Evolutionary conservation across 805 yeast genomes (phyloP).

Genomic region (Metschnikowia colocasiae): DNA sequence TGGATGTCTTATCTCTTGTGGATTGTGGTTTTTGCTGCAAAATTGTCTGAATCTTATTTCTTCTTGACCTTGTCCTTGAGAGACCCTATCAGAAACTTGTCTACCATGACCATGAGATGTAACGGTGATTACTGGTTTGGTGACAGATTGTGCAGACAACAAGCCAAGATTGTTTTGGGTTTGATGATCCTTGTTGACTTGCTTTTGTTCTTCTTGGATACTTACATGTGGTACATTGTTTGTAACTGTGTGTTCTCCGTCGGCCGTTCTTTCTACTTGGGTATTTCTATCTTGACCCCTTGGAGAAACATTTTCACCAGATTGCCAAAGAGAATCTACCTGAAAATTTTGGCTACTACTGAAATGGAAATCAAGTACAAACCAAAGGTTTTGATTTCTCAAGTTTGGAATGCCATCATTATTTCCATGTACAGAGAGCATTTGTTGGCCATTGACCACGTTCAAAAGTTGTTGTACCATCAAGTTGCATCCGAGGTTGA

Average conservation of each 20-base stretch:
- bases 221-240: constrained; percentile 97
- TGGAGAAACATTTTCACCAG: constrained; percentile 99
- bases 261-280: constrained; percentile 96
- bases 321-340: constrained; percentile 97
- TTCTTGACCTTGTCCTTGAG: constrained; percentile 67
- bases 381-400: constrained; percentile 96
- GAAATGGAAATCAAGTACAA: constrained; percentile 99
- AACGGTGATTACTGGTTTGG: constrained; percentile 93
- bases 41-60: constrained; percentile 76
- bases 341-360: constrained; percentile 94
- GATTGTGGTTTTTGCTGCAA: constrained; percentile 85
- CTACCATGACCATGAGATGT: constrained; percentile 88
- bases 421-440: constrained; percentile 99
- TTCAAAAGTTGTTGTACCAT: constrained; percentile 93
- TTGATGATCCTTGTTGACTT: constrained; percentile 91
- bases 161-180: constrained; percentile 85
- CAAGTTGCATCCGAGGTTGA: constrained; percentile 98
- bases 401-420: constrained; percentile 98
- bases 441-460: constrained; percentile 95
- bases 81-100: constrained; percentile 90
- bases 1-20: constrained; percentile 94
- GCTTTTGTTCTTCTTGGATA: constrained; percentile 95
- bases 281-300: constrained; percentile 98
- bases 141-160: constrained; percentile 69
- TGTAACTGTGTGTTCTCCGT: constrained; percentile 93